phyloP scores from a whole-genome alignment of 1,284 basidiomycete genomes.

The Microstroma glucosiphilum region DNA sequence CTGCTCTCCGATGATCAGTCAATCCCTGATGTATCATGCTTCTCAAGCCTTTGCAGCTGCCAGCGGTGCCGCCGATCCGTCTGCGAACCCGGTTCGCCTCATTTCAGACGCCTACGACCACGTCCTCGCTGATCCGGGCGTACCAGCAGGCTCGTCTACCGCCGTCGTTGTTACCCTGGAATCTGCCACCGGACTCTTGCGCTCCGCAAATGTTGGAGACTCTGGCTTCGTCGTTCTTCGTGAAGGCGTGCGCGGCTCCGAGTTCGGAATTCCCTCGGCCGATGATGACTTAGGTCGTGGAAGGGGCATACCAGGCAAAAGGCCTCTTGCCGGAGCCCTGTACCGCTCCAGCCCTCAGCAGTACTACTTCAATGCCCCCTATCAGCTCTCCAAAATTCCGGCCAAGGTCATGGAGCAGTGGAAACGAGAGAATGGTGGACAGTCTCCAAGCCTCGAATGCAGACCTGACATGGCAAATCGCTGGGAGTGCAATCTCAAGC shows the following conservation, averaged over 20 bases:
- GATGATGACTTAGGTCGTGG: constrained; percentile 5
- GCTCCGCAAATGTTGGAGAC: constrained; percentile 82
- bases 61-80: constrained; percentile 63
- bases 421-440: constrained; percentile 28
- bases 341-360: constrained; percentile 38
- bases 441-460: constrained; percentile 20
- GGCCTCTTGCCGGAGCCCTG: constrained; percentile 22
- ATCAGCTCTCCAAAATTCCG: constrained; percentile 42
- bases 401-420: constrained; percentile 9
- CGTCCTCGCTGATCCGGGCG: constrained; percentile 64
- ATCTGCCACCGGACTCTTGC: constrained; percentile 65
- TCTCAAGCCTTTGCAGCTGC: constrained; percentile 59
- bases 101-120: constrained; percentile 67
- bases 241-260: not conserved
- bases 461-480: constrained; percentile 34
- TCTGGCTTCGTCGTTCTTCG: constrained; percentile 71
- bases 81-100: constrained; percentile 57
- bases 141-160: constrained; percentile 77
- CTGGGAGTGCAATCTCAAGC: constrained; percentile 30
- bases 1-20: constrained; percentile 27
- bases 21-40: constrained; percentile 66
- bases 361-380: constrained; percentile 46
- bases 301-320: constrained; percentile 5
- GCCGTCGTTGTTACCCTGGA: constrained; percentile 74
- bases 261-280: not conserved